These are phyloP conservation scores for Phyllosticta citribraziliensis DNA, from an alignment of 2,329 filamentous ascomycete genomes.

Conservation along the genomic window DNA sequence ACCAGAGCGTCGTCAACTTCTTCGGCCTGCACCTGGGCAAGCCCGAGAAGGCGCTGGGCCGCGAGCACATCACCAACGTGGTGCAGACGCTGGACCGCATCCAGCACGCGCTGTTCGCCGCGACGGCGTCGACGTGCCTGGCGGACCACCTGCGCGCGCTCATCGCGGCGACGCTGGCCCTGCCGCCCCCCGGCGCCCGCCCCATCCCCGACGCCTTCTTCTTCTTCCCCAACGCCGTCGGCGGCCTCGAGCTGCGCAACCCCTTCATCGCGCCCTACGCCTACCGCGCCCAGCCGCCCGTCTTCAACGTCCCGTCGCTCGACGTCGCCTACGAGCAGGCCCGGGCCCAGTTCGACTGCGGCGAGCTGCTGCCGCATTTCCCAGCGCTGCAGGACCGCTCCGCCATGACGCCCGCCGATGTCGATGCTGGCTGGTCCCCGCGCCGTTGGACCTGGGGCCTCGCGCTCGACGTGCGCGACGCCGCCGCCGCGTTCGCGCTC, in stretches of 20 bases:
- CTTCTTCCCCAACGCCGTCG: conserved; percentile 37
- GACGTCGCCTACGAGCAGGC: conserved; percentile 23
- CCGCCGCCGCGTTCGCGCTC: conserved; percentile 31
- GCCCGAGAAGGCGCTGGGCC: conserved; percentile 45
- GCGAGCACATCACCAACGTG: conserved; percentile 46
- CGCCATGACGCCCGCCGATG: conserved; percentile 5
- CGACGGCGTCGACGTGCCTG: conserved; percentile 30
- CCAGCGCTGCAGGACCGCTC: no score
- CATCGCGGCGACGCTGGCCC: conserved; percentile 31
- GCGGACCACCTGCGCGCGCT: conserved; percentile 39
- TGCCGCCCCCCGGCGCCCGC: conserved; percentile 12
- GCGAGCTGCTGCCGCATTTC: conserved; percentile 3
- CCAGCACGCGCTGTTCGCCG: conserved; percentile 41
- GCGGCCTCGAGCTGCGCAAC: conserved; percentile 38
- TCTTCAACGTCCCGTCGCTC: conserved; percentile 12
- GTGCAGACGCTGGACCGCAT: conserved; percentile 43
- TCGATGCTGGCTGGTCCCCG: no score
- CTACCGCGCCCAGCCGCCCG: conserved; percentile 22
- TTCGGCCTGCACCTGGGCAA: conserved; percentile 50
- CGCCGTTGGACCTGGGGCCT: no score
- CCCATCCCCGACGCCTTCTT: conserved; percentile 38
- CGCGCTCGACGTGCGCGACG: no score
- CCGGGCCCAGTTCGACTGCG: conserved; percentile 21
- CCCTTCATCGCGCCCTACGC: conserved; percentile 36
- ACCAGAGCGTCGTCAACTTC: conserved; percentile 47